A percentile compares a stretch with the other conserved stretches of the same genome.
These are phyloP conservation scores for Globisporangium parvum DNA, from an alignment of 352 stramenopile species.

Conservation along the genomic window DNA sequence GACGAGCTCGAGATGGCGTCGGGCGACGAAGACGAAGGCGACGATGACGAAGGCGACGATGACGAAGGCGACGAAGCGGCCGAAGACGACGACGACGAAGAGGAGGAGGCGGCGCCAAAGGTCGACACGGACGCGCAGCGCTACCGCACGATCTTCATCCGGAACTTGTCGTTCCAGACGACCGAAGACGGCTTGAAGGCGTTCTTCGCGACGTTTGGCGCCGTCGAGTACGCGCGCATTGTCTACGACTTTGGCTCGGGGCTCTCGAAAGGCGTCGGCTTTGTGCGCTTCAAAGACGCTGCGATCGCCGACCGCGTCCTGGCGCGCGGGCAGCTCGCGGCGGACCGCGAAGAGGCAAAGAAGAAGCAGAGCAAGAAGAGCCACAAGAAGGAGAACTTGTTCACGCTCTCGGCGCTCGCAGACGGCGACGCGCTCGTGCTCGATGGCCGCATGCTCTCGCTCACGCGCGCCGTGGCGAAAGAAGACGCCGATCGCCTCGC, in stretches of 20 bases:
- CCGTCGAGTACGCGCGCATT: slow-evolving; percentile 75
- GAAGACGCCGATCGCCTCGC: slow-evolving; percentile 57
- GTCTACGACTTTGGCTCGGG: slow-evolving; percentile 77
- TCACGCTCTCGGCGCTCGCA: slow-evolving; percentile 58
- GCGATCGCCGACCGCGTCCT: slow-evolving; percentile 53
- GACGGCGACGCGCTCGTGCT: slow-evolving; percentile 70
- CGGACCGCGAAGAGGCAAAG: slow-evolving; percentile 28
- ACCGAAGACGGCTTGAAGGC: slow-evolving; percentile 60
- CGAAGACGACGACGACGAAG: slow-evolving; percentile 25
- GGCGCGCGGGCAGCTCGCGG: slow-evolving; percentile 35
- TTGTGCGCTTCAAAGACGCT: slow-evolving; percentile 67
- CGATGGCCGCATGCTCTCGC: slow-evolving; percentile 65
- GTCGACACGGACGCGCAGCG: slow-evolving; percentile 72
- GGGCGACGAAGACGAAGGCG: slow-evolving; percentile 34
- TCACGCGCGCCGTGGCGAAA: slow-evolving; percentile 71
- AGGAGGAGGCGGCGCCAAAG: slow-evolving; percentile 24
- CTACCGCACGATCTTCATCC: slow-evolving; percentile 79
- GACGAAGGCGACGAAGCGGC: slow-evolving; percentile 19
- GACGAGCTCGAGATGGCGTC: slow-evolving; percentile 46
- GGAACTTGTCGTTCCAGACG: slow-evolving; percentile 83
- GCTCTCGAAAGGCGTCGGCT: slow-evolving; percentile 79
- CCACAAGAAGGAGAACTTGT: slow-evolving; percentile 48
- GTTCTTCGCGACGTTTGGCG: slow-evolving; percentile 69
- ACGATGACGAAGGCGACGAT: slow-evolving; percentile 19
- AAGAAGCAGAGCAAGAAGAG: slow-evolving; percentile 55